Base-by-base conservation (phyloP, 345 rosid species). In the Corymbia maculata region DNA sequence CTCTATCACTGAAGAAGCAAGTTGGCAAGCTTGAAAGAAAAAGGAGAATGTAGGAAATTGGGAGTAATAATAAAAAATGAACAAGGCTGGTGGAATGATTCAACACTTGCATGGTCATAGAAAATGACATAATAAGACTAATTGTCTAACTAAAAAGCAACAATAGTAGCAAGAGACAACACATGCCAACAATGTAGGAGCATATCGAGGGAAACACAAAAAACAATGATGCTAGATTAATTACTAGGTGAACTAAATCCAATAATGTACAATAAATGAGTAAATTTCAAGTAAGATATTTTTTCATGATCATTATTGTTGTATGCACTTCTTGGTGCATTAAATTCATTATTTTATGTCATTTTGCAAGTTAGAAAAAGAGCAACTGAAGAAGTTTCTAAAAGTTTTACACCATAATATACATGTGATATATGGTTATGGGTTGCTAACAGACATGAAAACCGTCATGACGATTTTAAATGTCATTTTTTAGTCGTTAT, bases 81-180 rank as follows among this genome's bases (percentile, higher is more conserved):
- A 21, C 4, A 55, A 2, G 61, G 26, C 26, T 21, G 11, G 26
- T 55, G 1, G 61, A 8, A 55, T 55, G 22, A 55, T 55, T 55
- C 2, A 0, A 8, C 22, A 55, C 61, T 55, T 0, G 22, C 11
- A 3, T 11, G 1, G 8, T 26, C 12, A 3, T 21, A 55, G 61
- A 26, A 26, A 55, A 55, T 24, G 26, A 11, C 5, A 55, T 1
- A 55, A 55, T 55, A 19, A 55, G 61, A 21, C 5, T 55, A 26
- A 55, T 55, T 55, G 26, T 55, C 61, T 26, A 55, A 19, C 26
- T 55, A 55, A 1, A 26, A 55, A 55, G 22, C 19, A 55, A 8
- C 26, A 55, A 55, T n/a, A 55, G 21, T 55, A 55, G 26, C 59
- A 55, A 5, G 10, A 26, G 59, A n/a, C 7, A 2, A 64, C 30